Percentiles rank a stretch among this genome's conserved stretches.
Conservation (phyloP, 208 protist species). For the Leishmania guyanensis region DNA sequence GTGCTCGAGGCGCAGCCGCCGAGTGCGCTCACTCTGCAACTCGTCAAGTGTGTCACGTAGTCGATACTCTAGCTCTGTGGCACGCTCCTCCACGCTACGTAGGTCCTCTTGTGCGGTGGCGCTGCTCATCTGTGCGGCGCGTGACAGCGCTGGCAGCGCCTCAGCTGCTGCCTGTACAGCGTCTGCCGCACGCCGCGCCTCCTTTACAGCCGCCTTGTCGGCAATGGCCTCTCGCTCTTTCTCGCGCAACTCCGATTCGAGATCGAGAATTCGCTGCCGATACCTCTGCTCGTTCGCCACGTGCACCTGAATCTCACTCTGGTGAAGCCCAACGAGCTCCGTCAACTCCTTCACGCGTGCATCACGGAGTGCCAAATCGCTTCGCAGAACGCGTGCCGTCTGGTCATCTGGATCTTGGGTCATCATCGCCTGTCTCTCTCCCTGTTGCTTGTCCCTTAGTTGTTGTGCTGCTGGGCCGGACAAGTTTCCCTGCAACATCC, state of each 20-base stretch:
- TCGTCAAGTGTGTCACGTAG: constrained; percentile 36
- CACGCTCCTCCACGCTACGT: constrained; percentile 24
- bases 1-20: constrained; percentile 31
- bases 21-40: constrained; percentile 42
- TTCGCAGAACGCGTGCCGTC: constrained; percentile 7
- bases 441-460: neutral
- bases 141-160: neutral
- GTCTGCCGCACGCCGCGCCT: constrained; percentile 18
- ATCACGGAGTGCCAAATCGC: constrained; percentile 31
- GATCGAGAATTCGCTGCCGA: constrained; percentile 50
- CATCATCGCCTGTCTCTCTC: neutral
- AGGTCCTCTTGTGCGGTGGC: constrained; percentile 22
- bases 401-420: neutral
- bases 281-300: constrained; percentile 55
- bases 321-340: constrained; percentile 51
- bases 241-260: constrained; percentile 50
- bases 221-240: constrained; percentile 19
- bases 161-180: neutral
- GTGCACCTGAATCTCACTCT: constrained; percentile 54
- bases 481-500: constrained; percentile 2
- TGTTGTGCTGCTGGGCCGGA: neutral
- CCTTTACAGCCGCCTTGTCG: constrained; percentile 15
- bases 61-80: constrained; percentile 24
- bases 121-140: constrained; percentile 19
- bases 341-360: constrained; percentile 36